These are phyloP conservation scores for Artemisia tridentata DNA, from an alignment of 129 eudicot species.

Conservation along the genomic window DNA sequence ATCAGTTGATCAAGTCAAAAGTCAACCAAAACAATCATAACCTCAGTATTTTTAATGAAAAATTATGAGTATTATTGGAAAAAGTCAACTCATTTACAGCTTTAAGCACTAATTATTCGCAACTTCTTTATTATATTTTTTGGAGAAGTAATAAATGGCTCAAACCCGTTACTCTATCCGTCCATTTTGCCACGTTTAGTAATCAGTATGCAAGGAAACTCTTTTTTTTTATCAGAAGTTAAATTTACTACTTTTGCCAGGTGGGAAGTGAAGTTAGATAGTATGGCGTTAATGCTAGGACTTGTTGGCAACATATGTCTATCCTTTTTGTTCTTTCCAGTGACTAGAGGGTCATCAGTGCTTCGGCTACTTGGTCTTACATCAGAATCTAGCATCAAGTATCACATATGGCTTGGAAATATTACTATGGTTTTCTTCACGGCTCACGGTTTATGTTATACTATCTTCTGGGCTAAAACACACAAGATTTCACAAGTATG, in stretches of 20 bases:
- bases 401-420: constrained; percentile 69
- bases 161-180: no score
- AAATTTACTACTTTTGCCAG: constrained; percentile 27
- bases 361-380: constrained; percentile 50
- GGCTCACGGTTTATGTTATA: constrained; percentile 52
- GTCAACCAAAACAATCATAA: no score
- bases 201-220: not conserved
- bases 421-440: constrained; percentile 47
- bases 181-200: not conserved
- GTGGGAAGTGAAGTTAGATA: constrained; percentile 58
- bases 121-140: no score
- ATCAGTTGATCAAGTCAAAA: no score
- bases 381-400: constrained; percentile 55
- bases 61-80: no score
- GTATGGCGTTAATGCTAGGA: constrained; percentile 44
- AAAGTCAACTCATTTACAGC: no score
- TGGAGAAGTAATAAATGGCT: no score
- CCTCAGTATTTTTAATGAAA: no score
- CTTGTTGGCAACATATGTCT: constrained; percentile 55
- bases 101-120: no score
- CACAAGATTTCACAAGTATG: constrained; percentile 42
- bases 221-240: not conserved
- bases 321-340: constrained; percentile 61
- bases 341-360: constrained; percentile 55
- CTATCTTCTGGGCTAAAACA: constrained; percentile 50